Percentiles rank a stretch among this genome's conserved stretches.
These are phyloP conservation scores for Orobanche coerulescens DNA, from an alignment of 257 asterid species.

Conservation along the genomic window DNA sequence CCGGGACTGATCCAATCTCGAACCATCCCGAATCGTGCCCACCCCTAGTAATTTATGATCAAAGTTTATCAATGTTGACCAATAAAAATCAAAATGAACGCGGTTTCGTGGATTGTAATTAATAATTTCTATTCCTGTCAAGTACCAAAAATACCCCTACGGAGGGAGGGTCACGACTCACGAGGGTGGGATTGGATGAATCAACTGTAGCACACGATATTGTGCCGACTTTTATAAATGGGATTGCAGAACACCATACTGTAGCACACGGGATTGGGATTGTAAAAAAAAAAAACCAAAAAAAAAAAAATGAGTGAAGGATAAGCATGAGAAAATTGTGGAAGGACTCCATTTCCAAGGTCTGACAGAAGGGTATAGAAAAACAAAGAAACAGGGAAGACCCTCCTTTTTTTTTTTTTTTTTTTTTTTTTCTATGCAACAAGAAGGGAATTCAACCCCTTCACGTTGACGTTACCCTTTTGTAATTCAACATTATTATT, in stretches of 20 bases:
- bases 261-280: slow-evolving; percentile 4
- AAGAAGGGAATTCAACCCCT: neutral
- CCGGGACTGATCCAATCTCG: too few species aligned
- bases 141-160: too few species aligned
- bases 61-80: too few species aligned
- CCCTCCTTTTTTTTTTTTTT: neutral
- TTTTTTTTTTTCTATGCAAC: neutral
- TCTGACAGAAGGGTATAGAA: neutral
- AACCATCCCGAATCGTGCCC: too few species aligned
- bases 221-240: too few species aligned
- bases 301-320: slow-evolving; percentile 29
- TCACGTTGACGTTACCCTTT: neutral
- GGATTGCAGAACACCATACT: too few species aligned
- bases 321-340: slow-evolving; percentile 44
- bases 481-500: neutral
- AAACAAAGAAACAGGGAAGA: neutral
- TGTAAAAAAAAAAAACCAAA: too few species aligned
- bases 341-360: slow-evolving; percentile 25
- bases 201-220: neutral
- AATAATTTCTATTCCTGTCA: too few species aligned
- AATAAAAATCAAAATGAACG: too few species aligned
- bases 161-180: too few species aligned
- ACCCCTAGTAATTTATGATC: too few species aligned
- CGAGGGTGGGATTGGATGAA: neutral
- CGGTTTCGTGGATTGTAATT: too few species aligned